Percentiles rank a stretch among this genome's conserved stretches.
Evolutionary conservation across 192 early-diverging fungal genomes (phyloP).

Genomic region (Irineochytrium annulatum): DNA sequence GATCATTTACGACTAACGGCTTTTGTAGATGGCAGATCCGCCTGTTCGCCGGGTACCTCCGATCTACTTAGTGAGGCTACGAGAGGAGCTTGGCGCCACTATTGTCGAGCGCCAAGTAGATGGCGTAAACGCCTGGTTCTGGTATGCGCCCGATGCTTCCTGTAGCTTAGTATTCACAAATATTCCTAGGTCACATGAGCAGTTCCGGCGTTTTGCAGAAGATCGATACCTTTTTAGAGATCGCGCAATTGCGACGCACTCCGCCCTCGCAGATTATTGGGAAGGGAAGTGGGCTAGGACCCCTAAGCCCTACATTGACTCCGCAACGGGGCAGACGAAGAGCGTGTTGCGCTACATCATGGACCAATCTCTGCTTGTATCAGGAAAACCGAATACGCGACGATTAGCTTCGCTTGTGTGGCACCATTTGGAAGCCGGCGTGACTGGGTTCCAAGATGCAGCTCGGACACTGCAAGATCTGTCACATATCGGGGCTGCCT

Average conservation of each 20-base stretch:
- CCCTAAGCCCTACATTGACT: constrained; percentile 22
- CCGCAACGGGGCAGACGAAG: neutral
- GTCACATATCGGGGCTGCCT: constrained; percentile 13
- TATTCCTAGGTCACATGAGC: constrained; percentile 16
- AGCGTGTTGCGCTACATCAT: constrained; percentile 15
- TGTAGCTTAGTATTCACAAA: neutral
- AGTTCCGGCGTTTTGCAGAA: constrained; percentile 19
- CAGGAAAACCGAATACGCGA: constrained; percentile 17
- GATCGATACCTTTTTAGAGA: constrained; percentile 27
- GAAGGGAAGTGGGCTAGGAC: constrained; percentile 21
- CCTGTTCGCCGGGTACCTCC: constrained; percentile 18
- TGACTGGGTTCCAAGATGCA: constrained; percentile 16
- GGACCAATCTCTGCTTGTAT: constrained; percentile 24
- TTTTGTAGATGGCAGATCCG: constrained; percentile 6
- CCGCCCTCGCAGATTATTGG: constrained; percentile 19
- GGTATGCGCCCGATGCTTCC: constrained; percentile 6
- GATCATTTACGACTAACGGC: neutral
- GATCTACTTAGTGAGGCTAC: constrained; percentile 6
- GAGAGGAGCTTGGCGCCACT: constrained; percentile 20
- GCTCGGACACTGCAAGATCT: constrained; percentile 26
- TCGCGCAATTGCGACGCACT: constrained; percentile 17
- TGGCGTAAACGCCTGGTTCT: constrained; percentile 22
- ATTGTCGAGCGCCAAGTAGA: constrained; percentile 18
- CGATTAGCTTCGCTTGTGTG: constrained; percentile 19
- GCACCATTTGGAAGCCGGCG: constrained; percentile 19